Evolutionary conservation across 208 protist genomes (phyloP), one percentile per base, ranked within the genome.

Genomic region (Trypanosoma theileri): DNA sequence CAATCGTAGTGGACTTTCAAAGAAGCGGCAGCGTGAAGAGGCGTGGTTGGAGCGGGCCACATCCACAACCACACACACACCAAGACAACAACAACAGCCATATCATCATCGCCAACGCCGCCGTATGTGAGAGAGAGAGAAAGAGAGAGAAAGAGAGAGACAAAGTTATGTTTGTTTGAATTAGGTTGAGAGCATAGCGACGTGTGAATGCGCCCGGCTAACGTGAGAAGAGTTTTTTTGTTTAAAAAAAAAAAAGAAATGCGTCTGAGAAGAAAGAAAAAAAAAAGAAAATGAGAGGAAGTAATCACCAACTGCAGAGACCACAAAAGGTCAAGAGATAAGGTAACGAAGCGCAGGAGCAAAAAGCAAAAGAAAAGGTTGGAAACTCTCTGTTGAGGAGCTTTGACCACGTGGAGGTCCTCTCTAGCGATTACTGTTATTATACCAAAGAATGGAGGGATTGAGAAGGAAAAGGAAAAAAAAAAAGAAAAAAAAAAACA

Each of bases 21-120:
- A 89, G 75, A 94, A 92, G 75, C 84, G 80, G 24, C 73, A 79
- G 67, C 82, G 82, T 11, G 88, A 88, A 56, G 74, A 89, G 63
- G 75, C 66, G 28, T 94, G 88, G 89, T 69, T 94, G 17, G 84
- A 92, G 35, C 68, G 71, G 26, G 81, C 79, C 14, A 82, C 85
- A 0, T 48, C 57, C 13, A 54, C 60, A 50, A 22, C 66, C 9
- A 57, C 31, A 45, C 4, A 52, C 8, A 10, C 50, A 0, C 10
- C 44, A 6, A 54, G 59, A 42, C 45, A 50, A 1, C 74, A 59
- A 19, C 52, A 42, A 51, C 44, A 48, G 3, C 44, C 2, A 48
- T 14, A 48, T 14, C 2, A 48, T 9, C 11, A 48, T 48, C 10
- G 16, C 10, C 10, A 48, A 12, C 44, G 44, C 44, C 44, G 44